phyloP scores from a whole-genome alignment of 1,284 basidiomycete species.

The Cystobasidiaceae sp. region DNA sequence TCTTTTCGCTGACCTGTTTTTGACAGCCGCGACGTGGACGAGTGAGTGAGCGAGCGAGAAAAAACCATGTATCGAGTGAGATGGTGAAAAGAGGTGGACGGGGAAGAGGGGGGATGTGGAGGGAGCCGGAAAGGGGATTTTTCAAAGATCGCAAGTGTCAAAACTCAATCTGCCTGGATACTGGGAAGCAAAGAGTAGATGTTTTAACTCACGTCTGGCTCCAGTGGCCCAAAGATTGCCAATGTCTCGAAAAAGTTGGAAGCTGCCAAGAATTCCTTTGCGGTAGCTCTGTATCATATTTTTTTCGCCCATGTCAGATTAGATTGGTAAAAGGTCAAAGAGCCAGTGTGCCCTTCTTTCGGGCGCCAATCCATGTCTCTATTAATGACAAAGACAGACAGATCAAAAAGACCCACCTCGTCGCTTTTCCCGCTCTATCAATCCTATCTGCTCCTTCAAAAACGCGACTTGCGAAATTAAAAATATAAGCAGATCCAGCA shows the following conservation, averaged over 20 bases:
- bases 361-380: neutral
- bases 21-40: neutral
- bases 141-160: no score
- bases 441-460: constrained; percentile 87
- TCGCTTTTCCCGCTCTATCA: constrained; percentile 69
- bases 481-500: constrained; percentile 78
- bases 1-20: constrained; percentile 64
- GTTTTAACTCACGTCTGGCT: constrained; percentile 44
- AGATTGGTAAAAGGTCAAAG: neutral
- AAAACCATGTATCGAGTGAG: no score
- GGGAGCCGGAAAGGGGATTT: neutral
- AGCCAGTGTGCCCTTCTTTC: no score
- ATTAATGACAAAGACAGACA: neutral
- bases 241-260: constrained; percentile 80
- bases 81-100: neutral
- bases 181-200: no score
- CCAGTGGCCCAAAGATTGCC: constrained; percentile 59
- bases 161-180: neutral
- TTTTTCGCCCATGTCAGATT: neutral
- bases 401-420: constrained; percentile 54
- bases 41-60: neutral
- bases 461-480: constrained; percentile 86
- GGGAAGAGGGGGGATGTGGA: neutral
- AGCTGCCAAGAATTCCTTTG: constrained; percentile 80
- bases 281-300: constrained; percentile 58